Base-by-base conservation (phyloP, 441 rosid species). In the Gossypium lobatum region DNA sequence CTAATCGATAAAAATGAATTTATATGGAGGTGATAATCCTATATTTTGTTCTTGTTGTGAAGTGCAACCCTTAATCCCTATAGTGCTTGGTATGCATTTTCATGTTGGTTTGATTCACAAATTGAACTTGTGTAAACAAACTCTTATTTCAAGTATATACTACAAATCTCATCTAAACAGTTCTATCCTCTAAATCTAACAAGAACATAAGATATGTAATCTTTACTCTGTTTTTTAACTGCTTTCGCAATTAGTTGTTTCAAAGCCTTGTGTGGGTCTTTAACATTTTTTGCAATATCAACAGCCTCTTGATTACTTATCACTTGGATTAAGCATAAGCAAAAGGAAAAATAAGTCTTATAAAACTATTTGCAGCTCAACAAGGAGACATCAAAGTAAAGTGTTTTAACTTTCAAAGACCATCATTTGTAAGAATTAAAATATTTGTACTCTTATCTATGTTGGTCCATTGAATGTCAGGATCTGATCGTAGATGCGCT, bases 261-360 rank as follows among this genome's bases (percentile, higher is more conserved):
- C 0, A 96, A 93, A 65, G 98, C 98, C 85, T 89, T 90, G 83
- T 80, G 57, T 13, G 97, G 97, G 78, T 93, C 95, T 80, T 82
- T 92, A 57, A 71, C 86, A 20, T 79, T 87, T 79, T 88, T 84
- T 6, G 96, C 98, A 11, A 92, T 84, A 73, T 93, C 95, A 50
- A 93, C 80, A 3, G 97, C 97, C 82, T 92, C 98, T 85, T 93
- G 96, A 83, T 93, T 93, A 42, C 83, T 72, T 91, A 93, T 81
- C 73, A 93, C 98, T 96, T 91, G 83, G 60, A 73, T 78, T 68
- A 76, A 78, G 59, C 73, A 60, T 23, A 42, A 3, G 64, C 58
- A 62, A 55, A 31, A 50, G 14, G 18, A 57, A 57, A 53, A 6
- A 42, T 3, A 17, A 17, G 34, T n/a, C 39, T 28, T 34, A 31